Conservation (phyloP, 2,329 filamentous ascomycete genomes). For the Fonsecaea erecta region DNA sequence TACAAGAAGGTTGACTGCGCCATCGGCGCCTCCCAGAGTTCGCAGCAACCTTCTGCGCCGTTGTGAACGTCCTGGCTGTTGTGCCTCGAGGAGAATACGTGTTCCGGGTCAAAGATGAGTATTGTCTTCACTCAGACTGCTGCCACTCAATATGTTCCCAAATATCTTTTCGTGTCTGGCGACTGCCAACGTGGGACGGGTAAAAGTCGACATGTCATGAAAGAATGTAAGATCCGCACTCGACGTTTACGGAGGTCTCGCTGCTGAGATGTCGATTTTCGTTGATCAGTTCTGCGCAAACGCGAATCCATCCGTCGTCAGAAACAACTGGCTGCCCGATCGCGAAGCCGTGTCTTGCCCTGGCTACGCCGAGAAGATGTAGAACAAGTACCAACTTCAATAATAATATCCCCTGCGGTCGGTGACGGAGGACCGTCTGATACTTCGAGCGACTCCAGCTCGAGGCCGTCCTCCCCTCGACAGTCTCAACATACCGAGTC, state of each 20-base stretch:
- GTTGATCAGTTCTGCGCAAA: constrained; percentile 18
- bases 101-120: constrained; percentile 16
- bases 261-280: neutral
- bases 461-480: constrained; percentile 16
- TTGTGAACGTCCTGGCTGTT: neutral
- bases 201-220: constrained; percentile 27
- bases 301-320: constrained; percentile 24
- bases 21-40: neutral
- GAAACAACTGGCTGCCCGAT: constrained; percentile 22
- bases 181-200: constrained; percentile 15
- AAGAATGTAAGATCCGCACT: constrained; percentile 20
- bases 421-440: constrained; percentile 8
- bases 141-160: constrained; percentile 17
- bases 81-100: neutral
- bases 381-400: constrained; percentile 8
- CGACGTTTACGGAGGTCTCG: neutral
- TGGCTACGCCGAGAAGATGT: constrained; percentile 28
- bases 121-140: constrained; percentile 14
- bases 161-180: constrained; percentile 24
- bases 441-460: constrained; percentile 12
- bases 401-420: neutral
- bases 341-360: constrained; percentile 24
- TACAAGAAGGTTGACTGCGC: constrained; percentile 15
- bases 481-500: constrained; percentile 16
- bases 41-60: neutral